phyloP scores from a whole-genome alignment of 495 filamentous ascomycete species.

The Pyrenula aspistea region DNA sequence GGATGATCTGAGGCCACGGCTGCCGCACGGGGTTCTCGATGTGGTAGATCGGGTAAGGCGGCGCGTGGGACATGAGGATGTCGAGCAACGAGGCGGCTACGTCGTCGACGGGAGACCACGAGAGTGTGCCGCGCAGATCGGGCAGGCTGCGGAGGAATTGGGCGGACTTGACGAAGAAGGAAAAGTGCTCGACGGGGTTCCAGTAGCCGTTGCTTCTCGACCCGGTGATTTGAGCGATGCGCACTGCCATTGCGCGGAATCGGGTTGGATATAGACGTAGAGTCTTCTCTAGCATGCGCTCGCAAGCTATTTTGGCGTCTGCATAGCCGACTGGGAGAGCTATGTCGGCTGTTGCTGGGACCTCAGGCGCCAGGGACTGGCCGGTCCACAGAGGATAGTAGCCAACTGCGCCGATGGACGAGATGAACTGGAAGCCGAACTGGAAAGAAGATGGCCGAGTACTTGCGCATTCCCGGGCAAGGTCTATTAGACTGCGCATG shows the following conservation, averaged over 20 bases:
- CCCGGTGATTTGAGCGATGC: slow-evolving; percentile 37
- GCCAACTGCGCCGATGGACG: slow-evolving; percentile 32
- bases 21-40: slow-evolving; percentile 36
- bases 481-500: slow-evolving; percentile 28
- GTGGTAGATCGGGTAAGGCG: slow-evolving; percentile 27
- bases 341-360: background rate
- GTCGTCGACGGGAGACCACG: slow-evolving; percentile 31
- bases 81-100: slow-evolving; percentile 23
- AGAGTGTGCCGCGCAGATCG: slow-evolving; percentile 19
- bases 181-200: slow-evolving; percentile 35
- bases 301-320: slow-evolving; percentile 35
- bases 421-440: slow-evolving; percentile 26
- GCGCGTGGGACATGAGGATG: slow-evolving; percentile 9
- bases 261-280: background rate
- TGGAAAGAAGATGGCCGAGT: background rate
- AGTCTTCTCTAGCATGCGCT: slow-evolving; percentile 9
- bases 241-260: slow-evolving; percentile 28
- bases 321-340: slow-evolving; percentile 23
- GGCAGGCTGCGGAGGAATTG: slow-evolving; percentile 27
- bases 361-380: slow-evolving; percentile 2
- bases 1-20: slow-evolving; percentile 24
- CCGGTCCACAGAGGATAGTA: slow-evolving; percentile 8
- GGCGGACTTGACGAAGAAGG: slow-evolving; percentile 24
- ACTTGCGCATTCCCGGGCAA: slow-evolving; percentile 15
- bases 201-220: slow-evolving; percentile 35